A percentile compares a stretch with the other conserved stretches of the same genome.
Conservation (phyloP, 345 rosid genomes). For the Zanthoxylum bungeanum region DNA sequence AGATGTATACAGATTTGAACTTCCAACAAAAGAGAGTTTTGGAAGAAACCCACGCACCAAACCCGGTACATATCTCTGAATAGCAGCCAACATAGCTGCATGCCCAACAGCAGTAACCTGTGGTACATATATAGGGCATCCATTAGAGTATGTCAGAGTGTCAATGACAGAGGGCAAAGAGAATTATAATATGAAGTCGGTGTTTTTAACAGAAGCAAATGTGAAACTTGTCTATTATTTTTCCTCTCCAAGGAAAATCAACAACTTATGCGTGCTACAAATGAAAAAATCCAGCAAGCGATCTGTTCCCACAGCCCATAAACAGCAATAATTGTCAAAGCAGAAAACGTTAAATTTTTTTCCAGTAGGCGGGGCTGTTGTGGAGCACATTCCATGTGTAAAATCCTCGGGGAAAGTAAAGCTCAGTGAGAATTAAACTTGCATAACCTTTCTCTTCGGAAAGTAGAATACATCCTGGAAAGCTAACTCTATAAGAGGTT, state of each 20-base stretch:
- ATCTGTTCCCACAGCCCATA: background rate
- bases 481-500: background rate
- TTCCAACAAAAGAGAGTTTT: constrained; percentile 5
- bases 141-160: background rate
- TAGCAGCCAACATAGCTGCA: constrained; percentile 95
- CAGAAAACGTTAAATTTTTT: background rate
- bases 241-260: background rate
- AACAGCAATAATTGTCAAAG: background rate
- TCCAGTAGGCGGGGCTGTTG: background rate
- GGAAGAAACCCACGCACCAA: constrained; percentile 46
- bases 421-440: background rate
- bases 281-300: background rate
- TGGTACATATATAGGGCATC: constrained; percentile 1
- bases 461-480: background rate
- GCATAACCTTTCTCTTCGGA: background rate
- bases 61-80: constrained; percentile 85
- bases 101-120: constrained; percentile 99
- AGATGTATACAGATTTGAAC: background rate
- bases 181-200: background rate
- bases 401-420: background rate
- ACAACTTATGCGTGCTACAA: background rate
- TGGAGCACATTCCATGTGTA: background rate
- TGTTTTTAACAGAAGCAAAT: background rate
- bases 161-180: background rate
- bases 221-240: background rate